Evolutionary conservation across 176 grass and related monocot genomes (phyloP).

Genomic region (Coix lacrymajobi): DNA sequence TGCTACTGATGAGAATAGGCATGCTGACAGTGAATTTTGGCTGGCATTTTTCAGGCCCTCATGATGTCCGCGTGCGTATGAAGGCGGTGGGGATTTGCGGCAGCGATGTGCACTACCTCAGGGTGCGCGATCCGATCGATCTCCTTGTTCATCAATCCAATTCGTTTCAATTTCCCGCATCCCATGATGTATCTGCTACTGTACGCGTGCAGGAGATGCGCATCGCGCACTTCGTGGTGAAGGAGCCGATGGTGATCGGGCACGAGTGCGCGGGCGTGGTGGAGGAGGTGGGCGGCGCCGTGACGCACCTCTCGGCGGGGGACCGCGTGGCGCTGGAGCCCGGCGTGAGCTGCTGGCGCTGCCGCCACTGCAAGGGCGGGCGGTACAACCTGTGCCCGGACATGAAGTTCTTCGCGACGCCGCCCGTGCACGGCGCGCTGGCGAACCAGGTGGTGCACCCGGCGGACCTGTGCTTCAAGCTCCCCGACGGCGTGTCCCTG

Average conservation of each 20-base stretch:
- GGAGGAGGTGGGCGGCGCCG: conserved; percentile 70
- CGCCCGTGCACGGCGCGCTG: conserved; percentile 74
- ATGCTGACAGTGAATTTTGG: background rate
- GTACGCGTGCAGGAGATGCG: conserved; percentile 60
- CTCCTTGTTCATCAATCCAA: background rate
- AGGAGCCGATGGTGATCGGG: conserved; percentile 94
- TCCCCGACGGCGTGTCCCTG: conserved; percentile 66
- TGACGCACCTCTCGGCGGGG: conserved; percentile 46
- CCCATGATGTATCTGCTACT: too few relatives aligned
- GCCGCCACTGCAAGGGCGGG: conserved; percentile 83
- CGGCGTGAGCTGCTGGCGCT: conserved; percentile 82
- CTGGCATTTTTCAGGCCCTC: conserved; percentile 35
- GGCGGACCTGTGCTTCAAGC: conserved; percentile 85
- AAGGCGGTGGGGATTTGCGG: conserved; percentile 97
- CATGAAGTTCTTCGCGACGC: conserved; percentile 88
- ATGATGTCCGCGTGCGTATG: conserved; percentile 81
- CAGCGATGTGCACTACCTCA: conserved; percentile 95
- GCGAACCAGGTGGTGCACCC: conserved; percentile 89
- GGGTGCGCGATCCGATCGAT: conserved; percentile 16
- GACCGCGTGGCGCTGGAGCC: conserved; percentile 89
- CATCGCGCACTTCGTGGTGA: conserved; percentile 79
- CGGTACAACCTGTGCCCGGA: conserved; percentile 91
- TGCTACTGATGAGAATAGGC: too few relatives aligned
- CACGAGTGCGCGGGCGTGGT: conserved; percentile 90
- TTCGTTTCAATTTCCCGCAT: background rate